Conservation (phyloP, 768 basidiomycete genomes). For the Leccinum ochraceum region DNA sequence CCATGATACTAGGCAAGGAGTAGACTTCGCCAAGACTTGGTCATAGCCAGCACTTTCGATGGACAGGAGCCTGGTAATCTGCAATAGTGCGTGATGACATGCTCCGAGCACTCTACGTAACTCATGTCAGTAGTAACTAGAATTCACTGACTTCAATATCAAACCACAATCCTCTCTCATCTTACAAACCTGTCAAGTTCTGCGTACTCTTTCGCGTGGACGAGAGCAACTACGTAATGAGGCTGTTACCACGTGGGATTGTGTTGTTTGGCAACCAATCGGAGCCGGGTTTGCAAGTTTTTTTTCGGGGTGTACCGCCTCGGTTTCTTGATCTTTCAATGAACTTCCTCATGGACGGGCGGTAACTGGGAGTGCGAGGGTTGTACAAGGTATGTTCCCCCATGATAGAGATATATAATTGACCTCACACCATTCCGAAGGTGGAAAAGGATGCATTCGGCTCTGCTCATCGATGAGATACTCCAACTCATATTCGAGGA, state of each 20-base stretch:
- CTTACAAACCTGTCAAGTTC: too few species aligned
- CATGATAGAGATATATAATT: not conserved
- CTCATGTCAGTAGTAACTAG: slow-evolving; percentile 11
- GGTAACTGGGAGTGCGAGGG: not conserved
- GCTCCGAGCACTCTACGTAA: slow-evolving; percentile 2
- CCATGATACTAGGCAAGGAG: not conserved
- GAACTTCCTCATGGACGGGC: not conserved
- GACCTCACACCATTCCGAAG: not conserved
- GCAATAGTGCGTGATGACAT: slow-evolving; percentile 17
- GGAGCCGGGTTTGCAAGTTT: slow-evolving; percentile 2
- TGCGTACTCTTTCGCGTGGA: not conserved
- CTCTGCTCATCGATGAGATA: slow-evolving; percentile 51
- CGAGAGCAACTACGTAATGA: not conserved
- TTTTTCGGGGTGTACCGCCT: slow-evolving; percentile 22
- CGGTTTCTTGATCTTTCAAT: not conserved
- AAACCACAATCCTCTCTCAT: not conserved
- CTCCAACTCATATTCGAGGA: slow-evolving; percentile 43
- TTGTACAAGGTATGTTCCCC: slow-evolving; percentile 10
- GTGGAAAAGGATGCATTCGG: slow-evolving; percentile 40
- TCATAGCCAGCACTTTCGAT: slow-evolving; percentile 3
- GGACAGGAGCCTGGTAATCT: slow-evolving; percentile 3
- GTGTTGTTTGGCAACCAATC: slow-evolving; percentile 8
- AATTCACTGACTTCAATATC: not conserved
- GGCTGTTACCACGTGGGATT: slow-evolving; percentile 10
- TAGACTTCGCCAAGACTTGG: not conserved